Percentiles rank a stretch among this genome's conserved stretches.
Conservation (phyloP, 176 grass and related monocot genomes). For the Thinopyrum elongatum region DNA sequence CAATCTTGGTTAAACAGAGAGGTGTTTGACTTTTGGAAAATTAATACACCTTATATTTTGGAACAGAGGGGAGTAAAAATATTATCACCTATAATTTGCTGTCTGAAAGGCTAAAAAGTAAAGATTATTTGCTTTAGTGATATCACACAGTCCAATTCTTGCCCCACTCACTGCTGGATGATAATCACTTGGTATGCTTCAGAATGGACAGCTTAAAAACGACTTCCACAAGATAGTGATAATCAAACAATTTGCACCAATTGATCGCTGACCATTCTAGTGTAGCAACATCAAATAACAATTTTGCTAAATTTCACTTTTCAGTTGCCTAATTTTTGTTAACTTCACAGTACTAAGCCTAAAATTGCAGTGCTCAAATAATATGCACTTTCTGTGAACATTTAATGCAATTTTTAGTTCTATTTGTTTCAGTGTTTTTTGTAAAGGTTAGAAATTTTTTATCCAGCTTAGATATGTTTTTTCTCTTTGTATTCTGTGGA, state of each 20-base stretch:
- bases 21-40: too few relatives aligned
- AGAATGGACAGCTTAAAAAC: constrained; percentile 7
- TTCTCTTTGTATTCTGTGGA: neutral
- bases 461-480: neutral
- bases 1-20: too few relatives aligned
- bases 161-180: neutral
- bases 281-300: neutral
- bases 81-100: neutral
- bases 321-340: neutral
- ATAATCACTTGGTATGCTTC: constrained; percentile 10
- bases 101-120: neutral
- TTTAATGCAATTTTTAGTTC: neutral
- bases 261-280: neutral
- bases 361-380: neutral
- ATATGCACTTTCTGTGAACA: neutral
- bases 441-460: neutral
- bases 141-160: constrained; percentile 13
- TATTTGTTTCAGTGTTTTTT: neutral
- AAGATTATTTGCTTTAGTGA: neutral
- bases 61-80: neutral
- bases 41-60: too few relatives aligned
- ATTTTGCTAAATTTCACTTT: neutral
- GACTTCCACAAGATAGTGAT: neutral
- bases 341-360: neutral
- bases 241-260: neutral